Evolutionary conservation across 192 early-diverging fungal genomes (phyloP), one percentile per base, ranked within the genome.

Genomic region (Backusella tarrabulga): DNA sequence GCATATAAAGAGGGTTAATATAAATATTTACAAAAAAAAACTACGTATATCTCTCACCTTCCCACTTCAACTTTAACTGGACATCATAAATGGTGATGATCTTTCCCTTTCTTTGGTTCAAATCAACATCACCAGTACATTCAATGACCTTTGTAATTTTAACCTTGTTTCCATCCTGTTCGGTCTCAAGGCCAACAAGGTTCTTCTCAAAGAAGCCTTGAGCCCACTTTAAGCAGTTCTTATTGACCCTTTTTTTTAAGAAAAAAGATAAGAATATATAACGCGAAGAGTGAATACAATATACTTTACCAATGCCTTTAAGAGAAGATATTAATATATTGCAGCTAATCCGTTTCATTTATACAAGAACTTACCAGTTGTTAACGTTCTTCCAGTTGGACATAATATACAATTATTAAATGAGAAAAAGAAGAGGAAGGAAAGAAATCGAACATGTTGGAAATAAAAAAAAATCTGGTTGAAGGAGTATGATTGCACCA

Each of bases 21-120:
- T 32, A 32, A 2, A 32, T 32, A 32, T 32, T 32, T 32, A 32
- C 32, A 32, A 32, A 32, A 32, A 32, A 32, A 32, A 32, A 32
- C 32, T 32, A 32, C 12, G 2, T 36, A 15, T 32, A 63, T 8
- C 36, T 85, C 46, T 50, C 46, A 88, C 89, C 91, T 56, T 81
- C 75, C 93, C 96, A 99, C 26, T 85, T 81, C 23, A 95, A 71
- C 40, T 90, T 93, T 79, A 99, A 81, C 29, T 85, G 86, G 12
- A 99, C 85, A 76, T 98, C 97, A 85, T 89, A 97, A 78, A 99
- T 96, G 56, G 96, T 93, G 66, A 99, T 96, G 44, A 99, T 85
- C 81, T 95, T 95, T 38, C 97, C 96, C 83, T 99, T 99, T 77
- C 97, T 90, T 85, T 97, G 94, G 86, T 96, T 97, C 76, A 99